phyloP scores from a whole-genome alignment of 306 rosid species.

The Citrullus colocynthis region DNA sequence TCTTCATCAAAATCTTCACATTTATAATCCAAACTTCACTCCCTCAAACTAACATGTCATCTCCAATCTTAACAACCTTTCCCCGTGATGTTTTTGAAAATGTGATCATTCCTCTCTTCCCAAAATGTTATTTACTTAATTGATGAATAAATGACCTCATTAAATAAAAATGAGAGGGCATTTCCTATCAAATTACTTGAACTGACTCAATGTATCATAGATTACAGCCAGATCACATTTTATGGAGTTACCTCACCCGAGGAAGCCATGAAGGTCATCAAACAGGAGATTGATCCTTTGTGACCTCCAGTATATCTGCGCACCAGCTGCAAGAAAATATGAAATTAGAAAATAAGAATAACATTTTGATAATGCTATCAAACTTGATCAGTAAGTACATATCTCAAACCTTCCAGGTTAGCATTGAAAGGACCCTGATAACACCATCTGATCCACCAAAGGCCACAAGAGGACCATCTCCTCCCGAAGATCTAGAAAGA shows the following conservation, averaged over 20 bases:
- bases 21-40: neutral
- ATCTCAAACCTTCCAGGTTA: conserved; percentile 85
- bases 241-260: conserved; percentile 80
- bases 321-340: conserved; percentile 59
- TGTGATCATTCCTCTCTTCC: too few species aligned
- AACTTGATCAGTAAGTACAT: conserved; percentile 15
- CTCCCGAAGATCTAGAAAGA: conserved; percentile 69
- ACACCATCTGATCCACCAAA: conserved; percentile 98
- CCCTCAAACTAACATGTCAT: neutral
- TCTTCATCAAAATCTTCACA: neutral
- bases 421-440: conserved; percentile 95
- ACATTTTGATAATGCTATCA: neutral
- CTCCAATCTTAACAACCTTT: neutral
- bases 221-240: conserved; percentile 10
- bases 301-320: conserved; percentile 94
- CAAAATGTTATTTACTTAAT: neutral
- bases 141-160: neutral
- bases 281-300: conserved; percentile 90
- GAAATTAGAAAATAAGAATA: conserved; percentile 16
- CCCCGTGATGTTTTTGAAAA: neutral
- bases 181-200: neutral
- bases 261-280: conserved; percentile 87
- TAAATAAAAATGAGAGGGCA: neutral
- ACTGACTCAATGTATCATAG: neutral
- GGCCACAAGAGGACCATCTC: conserved; percentile 94